phyloP scores from a whole-genome alignment of 2,329 filamentous ascomycete species.

The Talaromyces amestolkiae region DNA sequence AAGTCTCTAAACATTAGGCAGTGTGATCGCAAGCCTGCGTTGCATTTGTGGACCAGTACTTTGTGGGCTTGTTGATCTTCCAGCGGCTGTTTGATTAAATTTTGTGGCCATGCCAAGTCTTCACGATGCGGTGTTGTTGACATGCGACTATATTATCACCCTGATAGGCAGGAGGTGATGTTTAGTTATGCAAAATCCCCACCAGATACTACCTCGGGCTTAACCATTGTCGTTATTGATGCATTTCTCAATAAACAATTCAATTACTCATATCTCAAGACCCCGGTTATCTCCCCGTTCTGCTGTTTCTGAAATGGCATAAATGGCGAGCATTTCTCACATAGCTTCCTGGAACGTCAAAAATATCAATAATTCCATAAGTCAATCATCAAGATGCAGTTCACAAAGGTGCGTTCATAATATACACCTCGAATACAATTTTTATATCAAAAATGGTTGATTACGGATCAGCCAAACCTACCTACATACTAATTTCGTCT shows the following conservation, averaged over 20 bases:
- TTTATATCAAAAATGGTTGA: too few relatives aligned
- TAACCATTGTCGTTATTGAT: background rate
- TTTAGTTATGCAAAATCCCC: background rate
- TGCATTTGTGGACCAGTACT: background rate
- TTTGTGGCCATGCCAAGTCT: background rate
- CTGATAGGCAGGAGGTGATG: background rate
- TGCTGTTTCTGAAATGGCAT: background rate
- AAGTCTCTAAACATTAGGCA: background rate
- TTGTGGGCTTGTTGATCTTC: background rate
- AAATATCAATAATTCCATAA: background rate
- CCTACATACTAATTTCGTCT: background rate
- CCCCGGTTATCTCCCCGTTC: background rate
- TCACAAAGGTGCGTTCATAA: background rate
- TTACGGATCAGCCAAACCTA: background rate
- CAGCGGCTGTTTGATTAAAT: background rate
- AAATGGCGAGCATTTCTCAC: background rate
- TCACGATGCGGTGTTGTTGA: background rate
- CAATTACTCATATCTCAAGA: background rate
- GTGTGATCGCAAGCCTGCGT: background rate
- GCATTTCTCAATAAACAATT: background rate
- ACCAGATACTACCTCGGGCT: background rate
- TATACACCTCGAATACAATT: background rate
- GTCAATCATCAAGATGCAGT: background rate
- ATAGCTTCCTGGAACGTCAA: background rate
- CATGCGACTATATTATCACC: background rate